Evolutionary conservation across 352 stramenopile species (phyloP).

Genomic region (Phytophthora agathidicida): DNA sequence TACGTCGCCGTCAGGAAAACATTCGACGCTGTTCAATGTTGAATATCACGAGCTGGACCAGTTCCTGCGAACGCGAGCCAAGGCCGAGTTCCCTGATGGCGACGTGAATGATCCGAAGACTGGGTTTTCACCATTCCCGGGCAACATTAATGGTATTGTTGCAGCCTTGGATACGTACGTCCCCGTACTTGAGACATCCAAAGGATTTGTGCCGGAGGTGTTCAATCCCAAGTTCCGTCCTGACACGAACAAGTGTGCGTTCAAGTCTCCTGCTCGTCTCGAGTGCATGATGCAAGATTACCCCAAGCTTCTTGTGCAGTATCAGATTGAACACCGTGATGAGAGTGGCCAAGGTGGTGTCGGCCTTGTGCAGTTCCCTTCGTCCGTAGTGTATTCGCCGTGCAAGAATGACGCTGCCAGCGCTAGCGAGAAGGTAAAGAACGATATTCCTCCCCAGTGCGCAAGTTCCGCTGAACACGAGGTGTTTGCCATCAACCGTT

Average conservation of each 20-base stretch:
- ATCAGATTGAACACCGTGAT: conserved; percentile 25
- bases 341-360: conserved; percentile 25
- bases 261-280: conserved; percentile 69
- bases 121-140: conserved; percentile 64
- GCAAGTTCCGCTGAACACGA: conserved; percentile 73
- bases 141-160: conserved; percentile 81
- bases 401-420: conserved; percentile 76
- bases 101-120: conserved; percentile 67
- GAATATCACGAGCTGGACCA: conserved; percentile 80
- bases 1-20: conserved; percentile 28
- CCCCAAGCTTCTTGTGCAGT: conserved; percentile 62
- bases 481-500: conserved; percentile 53
- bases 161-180: conserved; percentile 57
- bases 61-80: conserved; percentile 57
- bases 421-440: conserved; percentile 50
- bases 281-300: conserved; percentile 88
- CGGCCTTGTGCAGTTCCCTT: conserved; percentile 61
- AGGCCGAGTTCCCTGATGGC: conserved; percentile 52
- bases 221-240: conserved; percentile 72
- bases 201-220: conserved; percentile 67
- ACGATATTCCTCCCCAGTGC: conserved; percentile 69
- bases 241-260: conserved; percentile 38
- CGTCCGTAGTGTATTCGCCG: conserved; percentile 70
- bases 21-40: conserved; percentile 66
- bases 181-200: conserved; percentile 47